Conservation (phyloP, 495 filamentous ascomycete genomes). For the Penicillium riverlandense region DNA sequence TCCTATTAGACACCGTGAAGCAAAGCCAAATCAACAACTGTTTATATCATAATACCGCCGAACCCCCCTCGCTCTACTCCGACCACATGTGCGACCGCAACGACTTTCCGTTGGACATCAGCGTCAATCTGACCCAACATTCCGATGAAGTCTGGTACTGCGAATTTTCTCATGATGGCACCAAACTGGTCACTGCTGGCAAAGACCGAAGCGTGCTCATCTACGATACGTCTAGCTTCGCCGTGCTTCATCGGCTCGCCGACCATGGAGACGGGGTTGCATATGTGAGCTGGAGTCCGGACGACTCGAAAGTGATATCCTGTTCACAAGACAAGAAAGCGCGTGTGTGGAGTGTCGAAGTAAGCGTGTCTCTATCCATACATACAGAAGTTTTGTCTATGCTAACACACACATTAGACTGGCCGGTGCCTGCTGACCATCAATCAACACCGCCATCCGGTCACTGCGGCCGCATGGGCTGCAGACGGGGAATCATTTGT, state of each 20-base stretch:
- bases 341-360: constrained; percentile 70
- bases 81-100: constrained; percentile 78
- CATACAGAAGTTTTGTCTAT: not conserved
- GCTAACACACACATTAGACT: constrained; percentile 41
- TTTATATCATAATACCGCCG: constrained; percentile 78
- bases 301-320: constrained; percentile 76
- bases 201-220: constrained; percentile 68
- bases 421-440: constrained; percentile 58
- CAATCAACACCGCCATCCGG: constrained; percentile 66
- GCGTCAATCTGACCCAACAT: constrained; percentile 64
- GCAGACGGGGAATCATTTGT: constrained; percentile 72
- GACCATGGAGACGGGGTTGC: constrained; percentile 62
- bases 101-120: constrained; percentile 66
- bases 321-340: constrained; percentile 71
- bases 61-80: constrained; percentile 75
- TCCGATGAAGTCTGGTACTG: constrained; percentile 86
- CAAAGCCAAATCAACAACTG: constrained; percentile 73
- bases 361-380: constrained; percentile 31
- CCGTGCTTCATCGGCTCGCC: constrained; percentile 53
- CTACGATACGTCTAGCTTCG: constrained; percentile 68
- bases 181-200: constrained; percentile 74
- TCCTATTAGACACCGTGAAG: constrained; percentile 77
- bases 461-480: constrained; percentile 81
- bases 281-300: constrained; percentile 84
- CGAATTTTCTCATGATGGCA: constrained; percentile 84